Evolutionary conservation across 140 eudicot genomes (phyloP).

Genomic region (Bidens hawaiensis): DNA sequence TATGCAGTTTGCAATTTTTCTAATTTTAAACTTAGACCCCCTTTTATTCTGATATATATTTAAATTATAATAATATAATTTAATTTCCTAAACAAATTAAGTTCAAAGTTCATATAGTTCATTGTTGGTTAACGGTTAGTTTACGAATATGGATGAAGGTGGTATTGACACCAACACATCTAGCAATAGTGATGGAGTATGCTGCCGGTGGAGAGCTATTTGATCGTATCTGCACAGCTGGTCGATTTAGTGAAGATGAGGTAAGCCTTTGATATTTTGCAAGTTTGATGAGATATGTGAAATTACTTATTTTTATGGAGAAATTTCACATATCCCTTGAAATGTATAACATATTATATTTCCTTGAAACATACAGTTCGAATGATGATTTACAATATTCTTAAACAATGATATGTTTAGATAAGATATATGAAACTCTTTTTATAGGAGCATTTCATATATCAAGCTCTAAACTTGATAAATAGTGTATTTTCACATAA

Average conservation of each 20-base stretch:
- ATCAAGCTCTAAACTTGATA: background rate
- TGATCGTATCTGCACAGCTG: conserved; percentile 52
- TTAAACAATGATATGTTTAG: background rate
- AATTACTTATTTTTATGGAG: background rate
- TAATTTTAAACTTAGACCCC: too few species aligned
- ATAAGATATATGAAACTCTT: background rate
- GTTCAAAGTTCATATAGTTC: background rate
- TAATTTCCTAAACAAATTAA: background rate
- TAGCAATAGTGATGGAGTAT: conserved; percentile 62
- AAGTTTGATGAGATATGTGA: background rate
- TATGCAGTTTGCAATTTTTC: too few species aligned
- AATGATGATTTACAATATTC: background rate
- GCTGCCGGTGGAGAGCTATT: conserved; percentile 69
- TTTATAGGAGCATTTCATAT: background rate
- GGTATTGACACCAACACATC: conserved; percentile 58
- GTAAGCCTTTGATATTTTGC: background rate
- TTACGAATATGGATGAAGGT: conserved; percentile 25
- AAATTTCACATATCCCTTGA: background rate
- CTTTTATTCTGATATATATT: background rate
- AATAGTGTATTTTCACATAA: background rate
- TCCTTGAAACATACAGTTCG: background rate
- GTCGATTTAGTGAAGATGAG: conserved; percentile 69
- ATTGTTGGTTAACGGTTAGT: background rate
- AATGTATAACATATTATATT: background rate
- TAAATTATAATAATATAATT: background rate